These are phyloP conservation scores for Boletus fagicola DNA, from an alignment of 768 basidiomycete species.

Conservation along the genomic window DNA sequence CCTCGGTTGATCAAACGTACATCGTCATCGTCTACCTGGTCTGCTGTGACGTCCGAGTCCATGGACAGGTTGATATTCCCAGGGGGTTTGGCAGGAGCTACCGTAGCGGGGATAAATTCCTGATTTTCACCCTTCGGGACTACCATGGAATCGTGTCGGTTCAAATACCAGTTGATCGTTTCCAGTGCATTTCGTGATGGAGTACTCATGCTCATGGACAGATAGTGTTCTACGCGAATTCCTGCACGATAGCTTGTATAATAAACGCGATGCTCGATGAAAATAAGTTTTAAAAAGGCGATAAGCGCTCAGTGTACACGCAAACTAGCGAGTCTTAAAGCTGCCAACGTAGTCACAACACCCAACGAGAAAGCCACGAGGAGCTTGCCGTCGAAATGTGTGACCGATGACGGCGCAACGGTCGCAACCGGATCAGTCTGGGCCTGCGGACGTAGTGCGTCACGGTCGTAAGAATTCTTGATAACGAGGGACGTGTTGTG, in stretches of 20 bases:
- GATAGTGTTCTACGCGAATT: not conserved
- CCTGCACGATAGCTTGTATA: not conserved
- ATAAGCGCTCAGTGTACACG: conserved; percentile 1
- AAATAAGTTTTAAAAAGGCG: not conserved
- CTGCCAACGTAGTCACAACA: conserved; percentile 18
- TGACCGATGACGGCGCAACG: not conserved
- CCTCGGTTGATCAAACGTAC: not conserved
- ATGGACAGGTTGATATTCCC: too few relatives aligned
- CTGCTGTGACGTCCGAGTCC: too few relatives aligned
- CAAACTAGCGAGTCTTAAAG: conserved; percentile 10
- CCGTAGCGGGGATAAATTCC: too few relatives aligned
- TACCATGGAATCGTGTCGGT: not conserved
- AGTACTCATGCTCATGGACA: too few relatives aligned
- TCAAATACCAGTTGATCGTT: not conserved
- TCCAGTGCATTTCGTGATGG: not conserved
- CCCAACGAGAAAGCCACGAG: conserved; percentile 33
- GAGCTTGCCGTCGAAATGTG: conserved; percentile 8
- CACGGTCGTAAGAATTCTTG: conserved; percentile 23
- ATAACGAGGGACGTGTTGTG: conserved; percentile 15
- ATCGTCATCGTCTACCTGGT: too few relatives aligned
- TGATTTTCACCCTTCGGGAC: not conserved
- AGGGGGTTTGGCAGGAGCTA: too few relatives aligned
- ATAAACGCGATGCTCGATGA: not conserved
- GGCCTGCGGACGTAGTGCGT: conserved; percentile 6
- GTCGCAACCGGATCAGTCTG: not conserved